These are phyloP conservation scores for Diaporthe ilicicola DNA, from an alignment of 2,329 filamentous ascomycete genomes.

Conservation along the genomic window DNA sequence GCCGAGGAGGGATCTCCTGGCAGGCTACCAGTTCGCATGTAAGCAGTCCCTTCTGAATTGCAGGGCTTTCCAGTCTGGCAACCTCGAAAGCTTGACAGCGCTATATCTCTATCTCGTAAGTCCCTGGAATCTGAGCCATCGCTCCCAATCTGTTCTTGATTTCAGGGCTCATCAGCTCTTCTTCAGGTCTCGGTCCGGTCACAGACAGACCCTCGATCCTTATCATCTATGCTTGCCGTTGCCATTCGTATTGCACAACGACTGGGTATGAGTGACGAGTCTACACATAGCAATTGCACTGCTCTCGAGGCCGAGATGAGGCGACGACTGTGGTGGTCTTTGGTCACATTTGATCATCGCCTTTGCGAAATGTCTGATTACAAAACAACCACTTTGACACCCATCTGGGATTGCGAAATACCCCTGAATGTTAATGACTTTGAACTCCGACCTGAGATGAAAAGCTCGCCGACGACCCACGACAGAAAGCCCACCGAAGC, in stretches of 20 bases:
- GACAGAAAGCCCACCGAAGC: conserved; percentile 50
- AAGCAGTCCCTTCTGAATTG: conserved; percentile 63
- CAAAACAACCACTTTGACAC: conserved; percentile 41
- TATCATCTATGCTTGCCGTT: conserved; percentile 61
- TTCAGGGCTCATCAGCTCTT: background rate
- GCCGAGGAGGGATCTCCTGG: conserved; percentile 50
- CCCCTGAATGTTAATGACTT: conserved; percentile 56
- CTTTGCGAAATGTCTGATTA: conserved; percentile 59
- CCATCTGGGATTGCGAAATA: conserved; percentile 52
- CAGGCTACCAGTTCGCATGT: conserved; percentile 56
- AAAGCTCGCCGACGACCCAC: conserved; percentile 41
- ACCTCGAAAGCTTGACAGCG: conserved; percentile 64
- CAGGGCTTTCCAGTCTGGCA: conserved; percentile 56
- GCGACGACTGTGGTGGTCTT: conserved; percentile 69
- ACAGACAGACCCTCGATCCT: conserved; percentile 55
- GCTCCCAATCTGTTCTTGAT: too few relatives aligned
- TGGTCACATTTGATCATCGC: conserved; percentile 65
- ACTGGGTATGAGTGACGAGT: conserved; percentile 63
- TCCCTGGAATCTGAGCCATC: background rate
- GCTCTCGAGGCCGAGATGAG: conserved; percentile 66
- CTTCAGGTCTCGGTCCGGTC: conserved; percentile 56
- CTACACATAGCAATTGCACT: conserved; percentile 37
- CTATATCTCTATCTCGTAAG: conserved; percentile 65
- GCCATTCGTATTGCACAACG: conserved; percentile 65
- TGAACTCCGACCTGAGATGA: conserved; percentile 53